Evolutionary conservation across 2,329 filamentous ascomycete genomes (phyloP).

Genomic region (Conoideocrella luteorostrata): DNA sequence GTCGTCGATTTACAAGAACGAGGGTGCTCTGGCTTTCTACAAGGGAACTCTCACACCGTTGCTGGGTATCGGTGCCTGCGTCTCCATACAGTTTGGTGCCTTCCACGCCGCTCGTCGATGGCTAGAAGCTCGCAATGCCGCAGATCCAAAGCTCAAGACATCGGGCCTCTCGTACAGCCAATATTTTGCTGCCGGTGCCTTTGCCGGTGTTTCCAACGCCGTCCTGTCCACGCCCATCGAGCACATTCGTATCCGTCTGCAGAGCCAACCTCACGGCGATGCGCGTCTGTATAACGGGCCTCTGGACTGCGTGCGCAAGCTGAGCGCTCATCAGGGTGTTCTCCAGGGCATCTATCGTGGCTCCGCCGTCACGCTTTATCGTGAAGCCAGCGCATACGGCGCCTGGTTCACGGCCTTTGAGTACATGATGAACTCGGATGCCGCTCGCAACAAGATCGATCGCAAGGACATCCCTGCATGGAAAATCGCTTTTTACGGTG

Average conservation of each 20-base stretch:
- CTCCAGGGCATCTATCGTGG: slow-evolving; percentile 78
- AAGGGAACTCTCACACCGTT: slow-evolving; percentile 95
- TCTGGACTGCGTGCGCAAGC: slow-evolving; percentile 82
- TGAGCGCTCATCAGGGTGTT: slow-evolving; percentile 59
- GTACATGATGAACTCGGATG: slow-evolving; percentile 91
- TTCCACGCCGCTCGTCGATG: slow-evolving; percentile 88
- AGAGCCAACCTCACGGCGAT: slow-evolving; percentile 89
- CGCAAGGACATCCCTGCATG: slow-evolving; percentile 72
- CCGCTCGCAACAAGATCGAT: slow-evolving; percentile 65
- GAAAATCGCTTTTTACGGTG: slow-evolving; percentile 89
- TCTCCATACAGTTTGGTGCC: slow-evolving; percentile 96
- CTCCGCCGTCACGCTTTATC: slow-evolving; percentile 73
- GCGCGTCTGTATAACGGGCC: slow-evolving; percentile 75
- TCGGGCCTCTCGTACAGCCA: slow-evolving; percentile 66
- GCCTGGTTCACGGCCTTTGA: slow-evolving; percentile 94
- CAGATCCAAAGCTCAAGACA: slow-evolving; percentile 45
- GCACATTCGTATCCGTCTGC: slow-evolving; percentile 90
- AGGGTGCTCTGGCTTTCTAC: slow-evolving; percentile 91
- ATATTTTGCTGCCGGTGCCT: slow-evolving; percentile 86
- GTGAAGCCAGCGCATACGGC: slow-evolving; percentile 92
- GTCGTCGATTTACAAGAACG: slow-evolving; percentile 75
- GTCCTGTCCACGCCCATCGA: slow-evolving; percentile 88
- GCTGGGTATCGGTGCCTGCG: slow-evolving; percentile 92
- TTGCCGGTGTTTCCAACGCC: slow-evolving; percentile 86
- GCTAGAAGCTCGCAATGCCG: slow-evolving; percentile 71